Base-by-base conservation (phyloP, 2,329 filamentous ascomycete genomes). In the Thielaviopsis ethacetica region DNA sequence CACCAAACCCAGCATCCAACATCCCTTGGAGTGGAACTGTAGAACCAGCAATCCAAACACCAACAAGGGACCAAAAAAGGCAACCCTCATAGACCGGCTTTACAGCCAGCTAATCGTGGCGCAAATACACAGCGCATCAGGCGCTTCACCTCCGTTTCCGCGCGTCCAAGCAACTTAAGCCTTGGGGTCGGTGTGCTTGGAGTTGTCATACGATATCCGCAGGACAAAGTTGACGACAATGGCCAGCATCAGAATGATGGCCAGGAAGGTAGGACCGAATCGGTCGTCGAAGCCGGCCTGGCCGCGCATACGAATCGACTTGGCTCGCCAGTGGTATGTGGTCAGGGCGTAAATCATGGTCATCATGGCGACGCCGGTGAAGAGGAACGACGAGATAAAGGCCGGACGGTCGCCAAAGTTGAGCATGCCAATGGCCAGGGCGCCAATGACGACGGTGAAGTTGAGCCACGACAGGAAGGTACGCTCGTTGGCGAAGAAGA, bases 391-490 rank as follows among this genome's bases (percentile, higher is more conserved):
- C 62, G 86, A 91, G 72, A 97, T 95, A 70, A 93, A 93, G 66
- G 91, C 91, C 59, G 95, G 83, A 64, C 84, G 84, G 73, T 98
- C 93, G 69, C 93, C 93, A 67, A 98, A 98, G 78, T 98, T 98
- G 68, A 98, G 84, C 70, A 98, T 90, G 66, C 93, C 93, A 66
- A 98, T 88, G 65, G 93, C 91, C 56, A 98, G 84, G 63, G 93
- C 93, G 68, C 93, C 93, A 62, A 98, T 86, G 73, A 98, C 91
- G 69, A 98, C 91, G 71, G 91, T 95, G 79, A 97, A 97, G 81
- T 98, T 98, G 69, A 98, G 88, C 93, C 93, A 98, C 73, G 90
- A 95, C 68, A 98, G 84, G 72, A 98, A 98, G 63, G 93, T 98
- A 63, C 93, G 89, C 76, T 98, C 93, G 79, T 98, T 98, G 75